phyloP scores from a whole-genome alignment of 441 rosid genomes.

The Sinapis alba region DNA sequence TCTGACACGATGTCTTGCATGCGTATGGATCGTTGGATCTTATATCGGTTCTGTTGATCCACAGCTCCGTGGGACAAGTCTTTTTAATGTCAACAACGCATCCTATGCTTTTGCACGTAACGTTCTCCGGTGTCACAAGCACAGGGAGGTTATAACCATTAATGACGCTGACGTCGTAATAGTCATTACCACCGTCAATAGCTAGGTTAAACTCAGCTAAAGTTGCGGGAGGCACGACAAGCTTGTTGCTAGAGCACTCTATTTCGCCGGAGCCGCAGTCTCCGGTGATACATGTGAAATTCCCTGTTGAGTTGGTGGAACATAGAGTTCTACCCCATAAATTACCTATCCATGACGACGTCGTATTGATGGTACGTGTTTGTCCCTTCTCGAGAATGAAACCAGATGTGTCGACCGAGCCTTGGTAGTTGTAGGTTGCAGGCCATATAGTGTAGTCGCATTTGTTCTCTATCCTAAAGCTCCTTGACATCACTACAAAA shows the following conservation, averaged over 20 bases:
- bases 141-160: conserved; percentile 14
- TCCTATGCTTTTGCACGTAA: neutral
- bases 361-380: neutral
- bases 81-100: neutral
- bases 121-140: conserved; percentile 7
- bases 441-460: conserved; percentile 6
- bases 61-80: neutral
- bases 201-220: conserved; percentile 17
- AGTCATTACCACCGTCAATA: neutral
- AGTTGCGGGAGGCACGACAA: neutral
- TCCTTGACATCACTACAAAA: neutral
- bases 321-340: conserved; percentile 5
- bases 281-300: neutral
- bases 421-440: neutral
- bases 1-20: neutral
- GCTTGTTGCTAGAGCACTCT: neutral
- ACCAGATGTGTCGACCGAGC: neutral
- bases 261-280: neutral
- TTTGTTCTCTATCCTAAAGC: neutral
- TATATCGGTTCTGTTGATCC: neutral
- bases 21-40: neutral
- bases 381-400: neutral
- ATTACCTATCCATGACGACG: conserved; percentile 7
- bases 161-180: conserved; percentile 11
- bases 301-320: neutral